phyloP scores from a whole-genome alignment of 768 basidiomycete genomes.

The Amanita pallidorosea region DNA sequence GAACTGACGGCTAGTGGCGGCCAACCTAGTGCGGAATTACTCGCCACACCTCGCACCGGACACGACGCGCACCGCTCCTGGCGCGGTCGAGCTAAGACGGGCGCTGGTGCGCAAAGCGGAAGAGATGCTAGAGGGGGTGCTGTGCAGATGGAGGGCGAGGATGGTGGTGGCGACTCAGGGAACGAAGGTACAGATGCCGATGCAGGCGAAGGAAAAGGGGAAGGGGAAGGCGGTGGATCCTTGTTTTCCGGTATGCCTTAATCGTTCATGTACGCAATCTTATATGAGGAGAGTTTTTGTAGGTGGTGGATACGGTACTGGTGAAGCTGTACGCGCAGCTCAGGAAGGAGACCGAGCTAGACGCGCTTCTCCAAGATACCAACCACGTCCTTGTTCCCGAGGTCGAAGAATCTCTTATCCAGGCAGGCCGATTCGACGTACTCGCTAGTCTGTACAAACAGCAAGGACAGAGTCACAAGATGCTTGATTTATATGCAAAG shows the following conservation, averaged over 20 bases:
- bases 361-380: constrained; percentile 42
- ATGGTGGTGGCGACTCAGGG: constrained; percentile 23
- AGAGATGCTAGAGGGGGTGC: constrained; percentile 65
- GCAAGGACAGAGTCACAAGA: constrained; percentile 44
- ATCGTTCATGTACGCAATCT: background rate
- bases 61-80: constrained; percentile 56
- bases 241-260: background rate
- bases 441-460: constrained; percentile 52
- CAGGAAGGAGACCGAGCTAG: constrained; percentile 52
- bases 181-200: constrained; percentile 5
- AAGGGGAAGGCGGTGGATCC: constrained; percentile 10
- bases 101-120: constrained; percentile 54
- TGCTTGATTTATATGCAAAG: constrained; percentile 58
- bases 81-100: constrained; percentile 57
- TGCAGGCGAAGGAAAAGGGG: constrained; percentile 11
- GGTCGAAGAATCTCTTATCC: constrained; percentile 45
- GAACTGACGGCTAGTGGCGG: constrained; percentile 74
- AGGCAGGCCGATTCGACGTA: constrained; percentile 44
- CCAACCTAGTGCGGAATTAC: constrained; percentile 87
- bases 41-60: constrained; percentile 74
- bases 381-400: constrained; percentile 49
- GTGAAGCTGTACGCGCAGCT: constrained; percentile 61
- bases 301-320: constrained; percentile 78
- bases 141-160: constrained; percentile 49
- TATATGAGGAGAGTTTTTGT: background rate